Conservation (phyloP, 345 rosid species). For the Schrenkiella parvula region DNA sequence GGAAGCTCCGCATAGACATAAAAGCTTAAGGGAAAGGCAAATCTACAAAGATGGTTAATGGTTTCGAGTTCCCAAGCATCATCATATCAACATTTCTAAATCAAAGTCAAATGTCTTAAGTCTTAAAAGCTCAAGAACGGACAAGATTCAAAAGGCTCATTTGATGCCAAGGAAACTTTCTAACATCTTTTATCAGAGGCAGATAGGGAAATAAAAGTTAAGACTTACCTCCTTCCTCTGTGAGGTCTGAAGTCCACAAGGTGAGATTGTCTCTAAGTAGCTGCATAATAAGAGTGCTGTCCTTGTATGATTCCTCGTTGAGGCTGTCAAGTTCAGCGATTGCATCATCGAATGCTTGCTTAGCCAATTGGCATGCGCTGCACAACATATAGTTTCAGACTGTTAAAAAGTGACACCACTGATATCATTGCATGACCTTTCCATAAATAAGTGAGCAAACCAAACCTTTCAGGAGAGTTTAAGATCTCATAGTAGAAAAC, state of each 20-base stretch:
- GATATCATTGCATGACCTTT: neutral
- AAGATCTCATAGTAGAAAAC: conserved; percentile 59
- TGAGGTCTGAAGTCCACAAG: conserved; percentile 96
- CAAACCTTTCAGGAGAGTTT: conserved; percentile 52
- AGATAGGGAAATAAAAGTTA: neutral
- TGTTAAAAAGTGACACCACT: neutral
- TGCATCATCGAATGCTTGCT: conserved; percentile 98
- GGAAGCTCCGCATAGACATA: neutral
- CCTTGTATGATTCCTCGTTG: conserved; percentile 96
- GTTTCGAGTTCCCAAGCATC: neutral
- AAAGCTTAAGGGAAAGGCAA: neutral
- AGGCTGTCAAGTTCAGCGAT: conserved; percentile 94
- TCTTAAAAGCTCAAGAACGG: neutral
- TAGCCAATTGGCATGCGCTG: conserved; percentile 98
- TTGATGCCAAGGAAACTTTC: neutral
- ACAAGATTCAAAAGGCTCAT: neutral
- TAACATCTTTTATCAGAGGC: neutral
- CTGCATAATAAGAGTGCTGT: conserved; percentile 98
- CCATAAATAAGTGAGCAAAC: neutral
- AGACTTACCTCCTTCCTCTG: conserved; percentile 80
- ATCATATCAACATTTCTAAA: neutral
- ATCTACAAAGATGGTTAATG: neutral
- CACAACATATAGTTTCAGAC: conserved; percentile 3
- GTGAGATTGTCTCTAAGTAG: conserved; percentile 97
- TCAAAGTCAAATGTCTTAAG: neutral